phyloP scores from a whole-genome alignment of 2,329 filamentous ascomycete species.

The Corniculantispora saksenae region DNA sequence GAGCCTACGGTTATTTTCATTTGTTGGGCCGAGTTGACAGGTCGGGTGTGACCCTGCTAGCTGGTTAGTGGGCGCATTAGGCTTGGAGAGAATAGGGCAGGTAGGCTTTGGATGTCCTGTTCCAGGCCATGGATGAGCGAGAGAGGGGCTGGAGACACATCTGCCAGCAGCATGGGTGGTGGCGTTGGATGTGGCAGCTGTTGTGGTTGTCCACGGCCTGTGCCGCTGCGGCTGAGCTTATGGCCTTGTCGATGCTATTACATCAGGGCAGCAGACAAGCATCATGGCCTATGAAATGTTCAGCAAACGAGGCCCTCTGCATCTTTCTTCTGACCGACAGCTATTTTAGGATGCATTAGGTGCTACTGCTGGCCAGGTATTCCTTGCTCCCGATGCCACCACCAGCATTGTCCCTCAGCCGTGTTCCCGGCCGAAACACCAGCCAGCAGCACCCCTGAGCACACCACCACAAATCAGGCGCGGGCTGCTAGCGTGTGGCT shows the following conservation, averaged over 20 bases:
- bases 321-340: background rate
- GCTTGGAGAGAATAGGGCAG: background rate
- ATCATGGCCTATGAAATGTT: background rate
- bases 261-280: background rate
- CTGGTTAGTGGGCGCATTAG: background rate
- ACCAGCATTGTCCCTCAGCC: background rate
- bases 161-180: background rate
- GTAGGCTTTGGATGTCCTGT: background rate
- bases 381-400: background rate
- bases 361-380: background rate
- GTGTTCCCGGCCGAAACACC: background rate
- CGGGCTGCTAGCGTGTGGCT: no score
- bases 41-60: slow-evolving; percentile 9
- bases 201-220: background rate
- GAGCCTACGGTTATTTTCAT: background rate
- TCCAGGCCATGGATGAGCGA: background rate
- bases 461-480: background rate
- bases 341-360: background rate
- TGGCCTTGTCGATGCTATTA: background rate
- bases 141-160: background rate
- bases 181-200: background rate
- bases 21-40: background rate
- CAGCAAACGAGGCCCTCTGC: background rate
- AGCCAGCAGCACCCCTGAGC: background rate
- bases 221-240: slow-evolving; percentile 15